These are phyloP conservation scores for Juglanconis juglandina DNA, from an alignment of 2,329 filamentous ascomycete species.

Conservation along the genomic window DNA sequence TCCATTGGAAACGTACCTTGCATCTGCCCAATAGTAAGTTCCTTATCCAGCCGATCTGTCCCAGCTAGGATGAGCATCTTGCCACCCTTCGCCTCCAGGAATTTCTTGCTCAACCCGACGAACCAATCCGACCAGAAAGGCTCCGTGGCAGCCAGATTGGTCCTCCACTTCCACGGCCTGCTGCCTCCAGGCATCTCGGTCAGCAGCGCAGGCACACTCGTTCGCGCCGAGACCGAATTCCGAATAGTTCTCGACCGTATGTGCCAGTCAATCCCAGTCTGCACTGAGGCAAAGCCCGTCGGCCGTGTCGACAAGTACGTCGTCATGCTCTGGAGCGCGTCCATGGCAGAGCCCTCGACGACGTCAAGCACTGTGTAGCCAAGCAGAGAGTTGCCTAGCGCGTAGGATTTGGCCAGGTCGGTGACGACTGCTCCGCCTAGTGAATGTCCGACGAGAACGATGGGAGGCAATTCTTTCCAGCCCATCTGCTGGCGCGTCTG, in stretches of 20 bases:
- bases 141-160: slow-evolving; percentile 77
- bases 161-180: slow-evolving; percentile 76
- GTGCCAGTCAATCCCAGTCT: slow-evolving; percentile 90
- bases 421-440: slow-evolving; percentile 90
- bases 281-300: slow-evolving; percentile 69
- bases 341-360: slow-evolving; percentile 92
- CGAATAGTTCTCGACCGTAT: slow-evolving; percentile 82
- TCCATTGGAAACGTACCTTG: slow-evolving; percentile 58
- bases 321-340: slow-evolving; percentile 91
- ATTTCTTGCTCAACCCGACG: slow-evolving; percentile 80
- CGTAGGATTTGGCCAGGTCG: slow-evolving; percentile 67
- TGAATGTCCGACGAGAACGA: slow-evolving; percentile 86
- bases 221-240: slow-evolving; percentile 76
- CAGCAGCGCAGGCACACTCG: slow-evolving; percentile 80
- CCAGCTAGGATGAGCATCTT: slow-evolving; percentile 84
- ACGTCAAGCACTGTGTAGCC: slow-evolving; percentile 92
- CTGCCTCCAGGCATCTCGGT: slow-evolving; percentile 30
- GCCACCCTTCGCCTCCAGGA: slow-evolving; percentile 74
- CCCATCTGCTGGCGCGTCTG: slow-evolving; percentile 65
- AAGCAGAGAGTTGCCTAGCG: slow-evolving; percentile 65
- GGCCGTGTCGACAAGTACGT: slow-evolving; percentile 83
- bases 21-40: slow-evolving; percentile 95
- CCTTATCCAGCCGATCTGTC: slow-evolving; percentile 85
- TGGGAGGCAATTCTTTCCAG: slow-evolving; percentile 70
- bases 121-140: slow-evolving; percentile 97